These are phyloP conservation scores for Microsporum canis DNA, from an alignment of 2,329 filamentous ascomycete genomes.

Conservation along the genomic window DNA sequence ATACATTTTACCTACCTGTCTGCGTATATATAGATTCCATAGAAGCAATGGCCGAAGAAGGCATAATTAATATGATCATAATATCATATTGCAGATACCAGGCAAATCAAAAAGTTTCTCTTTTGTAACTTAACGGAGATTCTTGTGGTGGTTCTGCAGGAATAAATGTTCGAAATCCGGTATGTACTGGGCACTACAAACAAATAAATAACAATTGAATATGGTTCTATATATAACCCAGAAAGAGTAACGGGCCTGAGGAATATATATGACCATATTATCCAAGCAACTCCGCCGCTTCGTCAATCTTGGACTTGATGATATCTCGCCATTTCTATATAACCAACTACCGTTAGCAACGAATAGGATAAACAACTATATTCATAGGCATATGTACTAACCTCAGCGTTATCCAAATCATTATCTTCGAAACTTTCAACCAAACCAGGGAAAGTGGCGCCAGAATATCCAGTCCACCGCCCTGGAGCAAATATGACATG, in stretches of 20 bases:
- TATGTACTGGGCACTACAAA: neutral
- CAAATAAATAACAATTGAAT: neutral
- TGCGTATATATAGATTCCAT: neutral
- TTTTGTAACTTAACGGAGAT: neutral
- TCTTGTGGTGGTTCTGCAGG: neutral
- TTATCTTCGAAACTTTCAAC: slow-evolving; percentile 49
- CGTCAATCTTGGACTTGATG: slow-evolving; percentile 26
- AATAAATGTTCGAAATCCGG: neutral
- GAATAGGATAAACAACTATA: slow-evolving; percentile 5
- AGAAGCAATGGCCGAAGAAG: neutral
- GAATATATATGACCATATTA: neutral
- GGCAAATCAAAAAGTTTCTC: no score
- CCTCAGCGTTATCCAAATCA: slow-evolving; percentile 39
- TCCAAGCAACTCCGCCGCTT: neutral
- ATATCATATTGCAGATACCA: no score
- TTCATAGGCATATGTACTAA: slow-evolving; percentile 27
- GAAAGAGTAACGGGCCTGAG: neutral
- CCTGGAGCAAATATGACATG: slow-evolving; percentile 89
- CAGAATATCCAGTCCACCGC: slow-evolving; percentile 81
- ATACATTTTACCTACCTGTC: neutral
- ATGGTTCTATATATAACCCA: neutral
- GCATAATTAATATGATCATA: no score
- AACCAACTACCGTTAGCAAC: neutral
- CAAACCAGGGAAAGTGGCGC: slow-evolving; percentile 55
- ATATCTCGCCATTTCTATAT: slow-evolving; percentile 32